Conservation (phyloP, 1,284 basidiomycete genomes). For the Mycena sp. region DNA sequence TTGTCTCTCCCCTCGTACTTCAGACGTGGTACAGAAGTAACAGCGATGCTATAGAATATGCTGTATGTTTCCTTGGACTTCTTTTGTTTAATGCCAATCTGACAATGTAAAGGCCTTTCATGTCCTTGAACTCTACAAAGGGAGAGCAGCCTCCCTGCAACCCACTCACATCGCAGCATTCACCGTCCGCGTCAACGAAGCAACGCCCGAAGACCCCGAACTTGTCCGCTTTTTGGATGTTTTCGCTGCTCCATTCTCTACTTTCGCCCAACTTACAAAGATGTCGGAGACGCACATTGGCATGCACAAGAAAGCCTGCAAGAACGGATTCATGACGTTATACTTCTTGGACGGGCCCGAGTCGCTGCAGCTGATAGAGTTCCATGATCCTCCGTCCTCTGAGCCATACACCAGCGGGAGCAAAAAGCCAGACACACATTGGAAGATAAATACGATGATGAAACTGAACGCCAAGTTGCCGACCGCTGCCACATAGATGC, state of each 20-base stretch:
- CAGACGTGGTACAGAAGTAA: conserved; percentile 23
- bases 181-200: conserved; percentile 8
- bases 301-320: neutral
- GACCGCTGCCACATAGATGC: too few relatives aligned
- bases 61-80: conserved; percentile 9
- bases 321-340: conserved; percentile 16
- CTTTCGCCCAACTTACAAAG: neutral
- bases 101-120: conserved; percentile 16
- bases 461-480: conserved; percentile 19
- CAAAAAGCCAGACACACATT: conserved; percentile 16
- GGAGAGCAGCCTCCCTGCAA: neutral
- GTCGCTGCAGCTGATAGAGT: conserved; percentile 15
- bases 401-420: conserved; percentile 20
- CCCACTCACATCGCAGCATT: conserved; percentile 20
- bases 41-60: conserved; percentile 15
- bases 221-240: conserved; percentile 19
- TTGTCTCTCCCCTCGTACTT: conserved; percentile 3
- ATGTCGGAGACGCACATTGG: neutral
- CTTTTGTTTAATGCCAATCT: neutral
- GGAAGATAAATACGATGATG: conserved; percentile 16
- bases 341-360: conserved; percentile 20
- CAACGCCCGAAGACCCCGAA: conserved; percentile 11
- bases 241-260: neutral
- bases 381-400: conserved; percentile 8
- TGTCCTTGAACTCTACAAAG: conserved; percentile 19